Evolutionary conservation across 169 alveolate genomes (phyloP).

Genomic region (Cryptosporidium canis): DNA sequence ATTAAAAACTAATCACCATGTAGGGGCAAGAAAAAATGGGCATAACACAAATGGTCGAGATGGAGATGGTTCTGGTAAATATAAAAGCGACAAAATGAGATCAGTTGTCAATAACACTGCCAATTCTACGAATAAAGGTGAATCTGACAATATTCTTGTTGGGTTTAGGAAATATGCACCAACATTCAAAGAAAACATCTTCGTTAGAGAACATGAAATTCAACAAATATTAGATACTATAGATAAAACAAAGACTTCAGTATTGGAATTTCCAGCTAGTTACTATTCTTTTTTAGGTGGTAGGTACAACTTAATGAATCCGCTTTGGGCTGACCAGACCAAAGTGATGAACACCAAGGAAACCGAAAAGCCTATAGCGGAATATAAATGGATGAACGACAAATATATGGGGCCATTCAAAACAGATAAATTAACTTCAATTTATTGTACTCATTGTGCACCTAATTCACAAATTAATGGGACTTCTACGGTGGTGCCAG

Average conservation of each 20-base stretch:
- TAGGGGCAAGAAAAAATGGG: neutral
- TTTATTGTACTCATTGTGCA: neutral
- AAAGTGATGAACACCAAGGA: neutral
- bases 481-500: neutral
- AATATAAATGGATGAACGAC: conserved; percentile 12
- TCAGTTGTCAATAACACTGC: neutral
- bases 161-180: neutral
- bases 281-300: conserved; percentile 1
- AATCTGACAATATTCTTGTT: neutral
- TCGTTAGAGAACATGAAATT: neutral
- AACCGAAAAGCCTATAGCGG: neutral
- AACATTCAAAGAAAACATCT: conserved; percentile 32
- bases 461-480: neutral
- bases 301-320: neutral
- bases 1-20: neutral
- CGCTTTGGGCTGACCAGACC: neutral
- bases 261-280: neutral
- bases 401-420: neutral
- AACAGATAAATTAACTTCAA: neutral
- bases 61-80: neutral
- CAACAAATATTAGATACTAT: neutral
- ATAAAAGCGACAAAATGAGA: neutral
- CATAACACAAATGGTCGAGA: neutral
- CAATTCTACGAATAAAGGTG: neutral
- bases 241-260: neutral